Conservation (phyloP, 371 early-diverging fungal species). For the Lichtheimia corymbifera region DNA sequence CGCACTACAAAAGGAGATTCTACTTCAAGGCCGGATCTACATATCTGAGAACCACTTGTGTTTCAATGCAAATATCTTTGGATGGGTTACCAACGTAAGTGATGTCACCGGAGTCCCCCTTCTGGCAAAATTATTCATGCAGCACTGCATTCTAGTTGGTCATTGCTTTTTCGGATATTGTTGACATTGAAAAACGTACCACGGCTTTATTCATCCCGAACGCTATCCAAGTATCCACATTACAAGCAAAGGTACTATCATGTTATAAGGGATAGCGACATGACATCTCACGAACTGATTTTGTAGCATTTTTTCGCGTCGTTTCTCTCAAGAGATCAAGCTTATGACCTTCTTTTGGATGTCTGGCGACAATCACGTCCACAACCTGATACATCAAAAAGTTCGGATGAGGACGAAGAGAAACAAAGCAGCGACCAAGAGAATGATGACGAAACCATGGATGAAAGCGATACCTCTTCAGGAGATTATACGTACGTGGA, state of each 20-base stretch:
- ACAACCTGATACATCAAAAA: constrained; percentile 1
- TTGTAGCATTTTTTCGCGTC: constrained; percentile 66
- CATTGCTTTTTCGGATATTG: constrained; percentile 75
- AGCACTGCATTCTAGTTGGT: constrained; percentile 49
- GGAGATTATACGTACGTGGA: background rate
- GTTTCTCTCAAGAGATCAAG: constrained; percentile 71
- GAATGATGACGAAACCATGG: constrained; percentile 1
- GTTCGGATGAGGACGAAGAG: background rate
- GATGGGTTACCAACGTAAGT: constrained; percentile 87
- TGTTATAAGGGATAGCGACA: constrained; percentile 1
- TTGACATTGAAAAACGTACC: constrained; percentile 72
- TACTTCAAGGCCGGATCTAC: constrained; percentile 90
- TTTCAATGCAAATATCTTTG: constrained; percentile 95
- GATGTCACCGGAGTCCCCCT: background rate
- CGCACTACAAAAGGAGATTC: constrained; percentile 91
- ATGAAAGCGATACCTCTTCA: constrained; percentile 1
- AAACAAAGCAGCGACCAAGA: background rate
- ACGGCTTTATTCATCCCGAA: constrained; percentile 84
- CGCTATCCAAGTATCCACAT: constrained; percentile 73
- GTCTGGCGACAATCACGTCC: constrained; percentile 51
- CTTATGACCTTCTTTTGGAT: constrained; percentile 60
- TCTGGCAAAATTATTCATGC: background rate
- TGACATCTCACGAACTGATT: background rate
- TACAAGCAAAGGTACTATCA: constrained; percentile 51
- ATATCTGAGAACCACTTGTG: constrained; percentile 85